phyloP scores from a whole-genome alignment of 129 eudicot genomes.

The Chrysanthemum seticuspe region DNA sequence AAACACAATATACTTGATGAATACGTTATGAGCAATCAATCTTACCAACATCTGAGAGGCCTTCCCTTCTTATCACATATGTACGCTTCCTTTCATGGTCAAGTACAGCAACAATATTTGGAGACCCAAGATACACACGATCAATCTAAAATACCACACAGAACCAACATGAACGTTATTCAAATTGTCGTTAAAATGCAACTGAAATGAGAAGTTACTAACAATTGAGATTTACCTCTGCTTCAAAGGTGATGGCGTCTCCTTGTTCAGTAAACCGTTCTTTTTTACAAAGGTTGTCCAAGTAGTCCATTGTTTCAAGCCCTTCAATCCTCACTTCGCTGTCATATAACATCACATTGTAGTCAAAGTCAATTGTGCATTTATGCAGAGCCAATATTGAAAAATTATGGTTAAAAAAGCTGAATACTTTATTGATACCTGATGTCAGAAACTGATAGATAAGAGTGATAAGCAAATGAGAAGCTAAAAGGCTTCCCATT shows the following conservation, averaged over 20 bases:
- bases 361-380: conserved; percentile 1
- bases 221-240: conserved; percentile 52
- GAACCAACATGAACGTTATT: too few species aligned
- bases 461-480: conserved; percentile 77
- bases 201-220: too few species aligned
- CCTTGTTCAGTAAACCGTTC: conserved; percentile 97
- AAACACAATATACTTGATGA: too few species aligned
- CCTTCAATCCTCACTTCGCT: conserved; percentile 99
- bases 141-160: too few species aligned
- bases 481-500: conserved; percentile 89
- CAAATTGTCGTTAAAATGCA: too few species aligned
- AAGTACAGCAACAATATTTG: too few species aligned
- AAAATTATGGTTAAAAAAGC: conserved; percentile 5
- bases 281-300: conserved; percentile 61
- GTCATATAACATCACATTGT: conserved; percentile 12
- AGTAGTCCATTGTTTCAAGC: conserved; percentile 86
- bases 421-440: conserved; percentile 44
- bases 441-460: conserved; percentile 84
- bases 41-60: too few species aligned
- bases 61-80: too few species aligned
- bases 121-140: too few species aligned
- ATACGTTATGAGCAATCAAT: too few species aligned
- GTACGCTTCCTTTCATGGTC: too few species aligned
- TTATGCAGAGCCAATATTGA: not conserved
- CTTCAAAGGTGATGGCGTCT: conserved; percentile 88